A percentile compares a stretch with the other conserved stretches of the same genome.
phyloP scores from a whole-genome alignment of 2,329 filamentous ascomycete species.

The Rhinocladiella similis region DNA sequence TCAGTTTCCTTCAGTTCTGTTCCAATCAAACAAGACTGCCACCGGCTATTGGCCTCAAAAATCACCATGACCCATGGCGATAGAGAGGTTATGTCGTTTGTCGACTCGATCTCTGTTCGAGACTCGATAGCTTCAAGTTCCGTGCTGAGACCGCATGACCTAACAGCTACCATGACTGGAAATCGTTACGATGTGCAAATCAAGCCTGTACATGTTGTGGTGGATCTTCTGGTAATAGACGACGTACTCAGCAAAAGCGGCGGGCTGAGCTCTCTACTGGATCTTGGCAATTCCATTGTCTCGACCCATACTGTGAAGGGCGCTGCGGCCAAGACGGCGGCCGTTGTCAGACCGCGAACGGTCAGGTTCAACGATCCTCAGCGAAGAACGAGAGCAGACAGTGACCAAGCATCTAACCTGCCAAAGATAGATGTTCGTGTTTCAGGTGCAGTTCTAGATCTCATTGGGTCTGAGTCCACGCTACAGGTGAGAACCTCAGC shows the following conservation, averaged over 20 bases:
- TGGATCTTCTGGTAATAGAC: conserved; percentile 80
- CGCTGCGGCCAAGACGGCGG: conserved; percentile 3
- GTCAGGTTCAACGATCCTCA: conserved; percentile 57
- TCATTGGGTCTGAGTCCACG: conserved; percentile 77
- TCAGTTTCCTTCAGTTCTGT: conserved; percentile 5
- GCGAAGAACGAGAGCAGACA: conserved; percentile 17
- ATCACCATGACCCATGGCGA: conserved; percentile 51
- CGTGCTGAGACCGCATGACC: conserved; percentile 28
- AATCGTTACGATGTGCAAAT: conserved; percentile 65
- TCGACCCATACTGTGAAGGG: conserved; percentile 62
- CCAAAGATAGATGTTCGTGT: conserved; percentile 73
- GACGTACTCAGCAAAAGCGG: conserved; percentile 88
- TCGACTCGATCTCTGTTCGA: conserved; percentile 48
- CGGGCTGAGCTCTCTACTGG: conserved; percentile 85
- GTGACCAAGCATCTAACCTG: conserved; percentile 27
- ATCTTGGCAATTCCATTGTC: conserved; percentile 80
- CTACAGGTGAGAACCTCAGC: conserved; percentile 75
- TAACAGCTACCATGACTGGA: conserved; percentile 18
- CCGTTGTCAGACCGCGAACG: conserved; percentile 42
- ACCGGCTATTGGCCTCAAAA: conserved; percentile 34
- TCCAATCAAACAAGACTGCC: not conserved
- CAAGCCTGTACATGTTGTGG: conserved; percentile 70
- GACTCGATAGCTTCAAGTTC: conserved; percentile 31
- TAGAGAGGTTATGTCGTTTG: conserved; percentile 54
- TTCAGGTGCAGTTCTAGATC: conserved; percentile 71